Evolutionary conservation across 306 rosid genomes (phyloP).

Genomic region (Lablab purpureus): DNA sequence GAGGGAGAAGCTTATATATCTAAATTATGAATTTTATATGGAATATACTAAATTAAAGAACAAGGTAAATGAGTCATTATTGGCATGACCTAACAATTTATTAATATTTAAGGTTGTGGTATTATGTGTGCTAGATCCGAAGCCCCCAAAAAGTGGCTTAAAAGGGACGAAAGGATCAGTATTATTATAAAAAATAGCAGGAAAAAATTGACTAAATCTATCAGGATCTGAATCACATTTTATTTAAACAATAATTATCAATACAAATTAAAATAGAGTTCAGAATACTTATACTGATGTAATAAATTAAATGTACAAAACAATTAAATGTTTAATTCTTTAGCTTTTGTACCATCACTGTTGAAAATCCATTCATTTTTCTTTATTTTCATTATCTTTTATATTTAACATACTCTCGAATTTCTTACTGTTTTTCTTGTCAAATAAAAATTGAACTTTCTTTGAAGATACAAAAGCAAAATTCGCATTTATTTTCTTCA

Average conservation of each 20-base stretch:
- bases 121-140: not conserved
- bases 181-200: not conserved
- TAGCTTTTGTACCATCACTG: no score
- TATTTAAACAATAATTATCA: not conserved
- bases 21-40: no score
- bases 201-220: not conserved
- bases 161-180: not conserved
- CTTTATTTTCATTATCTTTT: no score
- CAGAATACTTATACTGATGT: not conserved
- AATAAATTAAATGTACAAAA: no score
- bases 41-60: no score
- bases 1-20: no score
- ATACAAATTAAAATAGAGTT: not conserved
- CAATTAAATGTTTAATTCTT: no score
- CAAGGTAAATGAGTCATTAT: no score
- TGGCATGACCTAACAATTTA: no score
- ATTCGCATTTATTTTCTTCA: not conserved
- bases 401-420: no score
- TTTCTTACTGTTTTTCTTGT: not conserved
- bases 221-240: not conserved
- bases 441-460: not conserved
- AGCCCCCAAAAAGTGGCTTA: not conserved
- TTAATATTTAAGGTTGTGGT: not conserved
- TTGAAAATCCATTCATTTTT: no score
- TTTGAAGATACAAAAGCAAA: no score